phyloP scores from a whole-genome alignment of 192 early-diverging fungal genomes.

The Glomus cerebriforme region DNA sequence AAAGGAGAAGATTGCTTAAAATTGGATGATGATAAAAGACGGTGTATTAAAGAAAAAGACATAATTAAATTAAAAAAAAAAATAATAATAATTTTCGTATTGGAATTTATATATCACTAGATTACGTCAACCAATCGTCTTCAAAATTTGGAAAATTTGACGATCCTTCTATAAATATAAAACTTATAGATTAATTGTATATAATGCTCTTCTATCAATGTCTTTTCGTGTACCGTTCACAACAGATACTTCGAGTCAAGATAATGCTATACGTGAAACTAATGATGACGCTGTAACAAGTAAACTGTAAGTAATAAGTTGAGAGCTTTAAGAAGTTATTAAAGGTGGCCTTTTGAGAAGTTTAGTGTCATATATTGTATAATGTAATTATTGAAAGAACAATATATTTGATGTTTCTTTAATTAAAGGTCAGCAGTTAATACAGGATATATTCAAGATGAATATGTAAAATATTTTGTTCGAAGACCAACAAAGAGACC shows the following conservation, averaged over 20 bases:
- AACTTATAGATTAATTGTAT: neutral
- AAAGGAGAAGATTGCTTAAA: neutral
- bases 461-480: slow-evolving; percentile 81
- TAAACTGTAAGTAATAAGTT: slow-evolving; percentile 61
- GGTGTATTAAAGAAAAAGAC: neutral
- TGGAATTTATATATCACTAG: neutral
- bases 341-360: no score
- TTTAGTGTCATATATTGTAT: no score
- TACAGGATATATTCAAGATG: slow-evolving; percentile 81
- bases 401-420: neutral
- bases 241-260: slow-evolving; percentile 34
- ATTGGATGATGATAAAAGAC: no score
- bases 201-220: neutral
- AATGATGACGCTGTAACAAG: slow-evolving; percentile 89
- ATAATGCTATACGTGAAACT: slow-evolving; percentile 82
- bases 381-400: no score
- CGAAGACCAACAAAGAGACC: slow-evolving; percentile 69
- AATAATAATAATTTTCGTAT: neutral
- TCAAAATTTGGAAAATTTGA: neutral
- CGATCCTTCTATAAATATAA: neutral
- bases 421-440: slow-evolving; percentile 69
- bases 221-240: neutral
- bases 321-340: neutral
- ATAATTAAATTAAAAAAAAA: neutral
- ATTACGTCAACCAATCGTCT: neutral